A percentile compares a stretch with the other conserved stretches of the same genome.
Conservation (phyloP, 1,139 yeast species). For the Blastobotrys proliferans region DNA sequence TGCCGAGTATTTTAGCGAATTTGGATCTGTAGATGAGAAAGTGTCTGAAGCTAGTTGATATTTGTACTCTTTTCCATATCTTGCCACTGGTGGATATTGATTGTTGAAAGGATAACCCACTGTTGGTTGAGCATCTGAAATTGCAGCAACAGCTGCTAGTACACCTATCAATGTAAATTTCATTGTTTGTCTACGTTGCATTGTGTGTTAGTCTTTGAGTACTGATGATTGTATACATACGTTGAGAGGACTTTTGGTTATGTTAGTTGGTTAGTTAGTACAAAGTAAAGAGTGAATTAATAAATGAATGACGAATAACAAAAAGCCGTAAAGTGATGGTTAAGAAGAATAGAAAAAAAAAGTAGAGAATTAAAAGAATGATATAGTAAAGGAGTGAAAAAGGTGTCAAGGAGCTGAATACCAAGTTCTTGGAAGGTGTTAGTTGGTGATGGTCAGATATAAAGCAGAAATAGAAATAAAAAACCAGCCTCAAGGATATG, state of each 20-base stretch:
- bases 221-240: not conserved
- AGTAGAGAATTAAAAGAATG: slow-evolving; percentile 3
- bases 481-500: not conserved
- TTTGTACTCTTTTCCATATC: slow-evolving; percentile 57
- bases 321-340: too few species aligned
- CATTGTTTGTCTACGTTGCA: not conserved
- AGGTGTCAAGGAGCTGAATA: not conserved
- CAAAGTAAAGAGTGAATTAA: too few species aligned
- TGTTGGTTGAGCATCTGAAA: slow-evolving; percentile 1
- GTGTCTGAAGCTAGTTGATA: slow-evolving; percentile 73
- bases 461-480: not conserved
- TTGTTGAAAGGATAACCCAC: slow-evolving; percentile 76
- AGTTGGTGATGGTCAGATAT: not conserved
- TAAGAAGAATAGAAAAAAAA: slow-evolving; percentile 3
- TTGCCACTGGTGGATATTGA: slow-evolving; percentile 85
- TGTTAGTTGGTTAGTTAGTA: too few species aligned
- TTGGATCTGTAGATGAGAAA: slow-evolving; percentile 45
- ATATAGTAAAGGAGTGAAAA: not conserved
- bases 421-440: not conserved
- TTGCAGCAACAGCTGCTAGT: not conserved
- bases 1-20: slow-evolving; percentile 51
- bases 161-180: not conserved
- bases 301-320: too few species aligned
- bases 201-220: not conserved
- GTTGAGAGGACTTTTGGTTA: too few species aligned